Percentiles rank a stretch among this genome's conserved stretches.
These are phyloP conservation scores for Geoglossum glabrum DNA, from an alignment of 495 filamentous ascomycete species.

Conservation along the genomic window DNA sequence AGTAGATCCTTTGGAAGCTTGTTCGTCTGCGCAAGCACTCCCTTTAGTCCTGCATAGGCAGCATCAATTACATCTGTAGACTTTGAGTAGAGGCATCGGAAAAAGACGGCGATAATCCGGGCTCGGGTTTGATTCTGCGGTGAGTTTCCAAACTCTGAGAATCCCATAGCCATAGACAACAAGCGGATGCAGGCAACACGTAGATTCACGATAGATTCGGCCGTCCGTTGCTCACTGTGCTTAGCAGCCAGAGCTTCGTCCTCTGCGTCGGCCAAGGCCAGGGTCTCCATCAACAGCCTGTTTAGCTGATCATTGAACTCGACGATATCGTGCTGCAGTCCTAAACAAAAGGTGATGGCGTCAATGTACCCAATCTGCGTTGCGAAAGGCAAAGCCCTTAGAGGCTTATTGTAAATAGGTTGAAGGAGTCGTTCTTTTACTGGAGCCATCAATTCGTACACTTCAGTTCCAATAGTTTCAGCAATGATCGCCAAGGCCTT, in stretches of 20 bases:
- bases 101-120: slow-evolving; percentile 86
- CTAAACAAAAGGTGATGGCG: slow-evolving; percentile 83
- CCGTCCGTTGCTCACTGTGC: slow-evolving; percentile 70
- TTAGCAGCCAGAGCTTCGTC: slow-evolving; percentile 76
- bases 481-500: slow-evolving; percentile 64
- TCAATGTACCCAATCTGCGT: slow-evolving; percentile 96
- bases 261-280: slow-evolving; percentile 80
- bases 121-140: slow-evolving; percentile 52
- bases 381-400: slow-evolving; percentile 76
- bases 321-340: slow-evolving; percentile 66
- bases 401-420: slow-evolving; percentile 84
- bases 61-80: slow-evolving; percentile 83
- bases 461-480: slow-evolving; percentile 48
- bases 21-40: slow-evolving; percentile 66
- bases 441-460: slow-evolving; percentile 68
- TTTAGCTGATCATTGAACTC: slow-evolving; percentile 80
- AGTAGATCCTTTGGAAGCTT: slow-evolving; percentile 91
- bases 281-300: slow-evolving; percentile 72
- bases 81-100: slow-evolving; percentile 88
- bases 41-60: slow-evolving; percentile 69
- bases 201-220: slow-evolving; percentile 77
- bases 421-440: slow-evolving; percentile 69
- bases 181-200: slow-evolving; percentile 85
- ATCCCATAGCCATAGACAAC: slow-evolving; percentile 76
- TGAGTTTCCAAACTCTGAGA: slow-evolving; percentile 62